phyloP scores from a whole-genome alignment of 495 filamentous ascomycete species.

The Aspergillus ellipticus region DNA sequence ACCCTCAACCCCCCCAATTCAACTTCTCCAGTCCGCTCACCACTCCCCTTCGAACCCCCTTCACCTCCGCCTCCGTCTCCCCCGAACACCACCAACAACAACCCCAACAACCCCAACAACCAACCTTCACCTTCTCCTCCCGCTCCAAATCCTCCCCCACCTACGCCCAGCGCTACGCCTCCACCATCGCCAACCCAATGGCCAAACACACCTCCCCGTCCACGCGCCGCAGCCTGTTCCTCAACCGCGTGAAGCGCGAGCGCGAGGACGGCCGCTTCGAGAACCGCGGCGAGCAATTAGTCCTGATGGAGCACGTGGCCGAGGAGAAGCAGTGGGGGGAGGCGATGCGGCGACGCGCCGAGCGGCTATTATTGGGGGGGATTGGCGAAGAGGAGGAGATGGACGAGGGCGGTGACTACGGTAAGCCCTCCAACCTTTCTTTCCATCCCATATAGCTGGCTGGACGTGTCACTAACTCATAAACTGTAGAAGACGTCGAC shows the following conservation, averaged over 20 bases:
- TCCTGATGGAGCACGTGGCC: slow-evolving; percentile 40
- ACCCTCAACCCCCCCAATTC: slow-evolving; percentile 7
- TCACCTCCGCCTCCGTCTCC: background rate
- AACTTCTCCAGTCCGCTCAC: background rate
- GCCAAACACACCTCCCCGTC: slow-evolving; percentile 19
- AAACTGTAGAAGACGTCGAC: slow-evolving; percentile 30
- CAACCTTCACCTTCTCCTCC: slow-evolving; percentile 8
- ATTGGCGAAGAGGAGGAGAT: slow-evolving; percentile 20
- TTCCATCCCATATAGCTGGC: background rate
- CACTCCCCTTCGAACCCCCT: background rate
- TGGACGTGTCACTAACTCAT: background rate
- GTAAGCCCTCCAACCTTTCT: slow-evolving; percentile 23
- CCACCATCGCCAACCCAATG: slow-evolving; percentile 28
- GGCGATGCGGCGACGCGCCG: slow-evolving; percentile 34
- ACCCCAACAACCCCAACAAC: background rate
- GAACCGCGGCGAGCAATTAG: slow-evolving; percentile 74
- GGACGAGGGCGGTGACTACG: slow-evolving; percentile 15
- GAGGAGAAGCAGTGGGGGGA: slow-evolving; percentile 51
- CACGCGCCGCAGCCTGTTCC: slow-evolving; percentile 56
- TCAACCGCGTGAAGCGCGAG: slow-evolving; percentile 70
- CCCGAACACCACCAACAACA: slow-evolving; percentile 2
- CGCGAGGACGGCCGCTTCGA: slow-evolving; percentile 65
- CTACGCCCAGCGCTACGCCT: slow-evolving; percentile 30
- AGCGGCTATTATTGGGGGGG: slow-evolving; percentile 18
- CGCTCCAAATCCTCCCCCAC: slow-evolving; percentile 8